These are phyloP conservation scores for Theileria sp. DNA, from an alignment of 169 alveolate species.

Conservation along the genomic window DNA sequence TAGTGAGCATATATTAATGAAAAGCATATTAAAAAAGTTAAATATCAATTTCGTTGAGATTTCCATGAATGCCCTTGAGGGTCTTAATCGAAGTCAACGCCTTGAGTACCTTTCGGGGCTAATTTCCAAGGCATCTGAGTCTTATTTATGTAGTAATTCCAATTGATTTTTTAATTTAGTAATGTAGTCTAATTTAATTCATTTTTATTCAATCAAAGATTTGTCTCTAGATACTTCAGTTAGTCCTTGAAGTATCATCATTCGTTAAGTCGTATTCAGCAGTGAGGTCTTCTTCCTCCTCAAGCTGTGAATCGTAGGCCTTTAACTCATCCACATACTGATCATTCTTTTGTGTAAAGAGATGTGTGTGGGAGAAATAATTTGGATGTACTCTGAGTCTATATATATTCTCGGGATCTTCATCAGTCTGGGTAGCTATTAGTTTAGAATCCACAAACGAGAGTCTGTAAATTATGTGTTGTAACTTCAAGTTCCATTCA, in stretches of 20 bases:
- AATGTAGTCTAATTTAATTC: background rate
- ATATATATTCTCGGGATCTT: conserved; percentile 62
- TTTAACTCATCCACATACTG: conserved; percentile 2
- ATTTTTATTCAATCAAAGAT: background rate
- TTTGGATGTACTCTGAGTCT: conserved; percentile 75
- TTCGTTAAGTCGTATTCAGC: background rate
- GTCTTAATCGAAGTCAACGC: background rate
- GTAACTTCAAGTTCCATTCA: conserved; percentile 72
- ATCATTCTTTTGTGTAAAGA: conserved; percentile 12
- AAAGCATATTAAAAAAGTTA: background rate
- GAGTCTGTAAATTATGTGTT: conserved; percentile 68
- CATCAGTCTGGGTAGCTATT: conserved; percentile 53
- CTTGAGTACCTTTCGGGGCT: background rate
- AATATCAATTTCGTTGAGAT: background rate
- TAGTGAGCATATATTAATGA: background rate
- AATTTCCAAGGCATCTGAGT: background rate
- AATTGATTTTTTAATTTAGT: background rate
- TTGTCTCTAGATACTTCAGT: background rate
- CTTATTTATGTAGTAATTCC: background rate
- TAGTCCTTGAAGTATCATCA: background rate
- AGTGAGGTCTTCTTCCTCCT: background rate
- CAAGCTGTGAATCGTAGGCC: background rate
- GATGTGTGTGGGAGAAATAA: conserved; percentile 63
- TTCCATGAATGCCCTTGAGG: background rate
- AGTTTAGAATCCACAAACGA: conserved; percentile 71